Conservation (phyloP, 139 green algal genomes). For the Auxenochlorella pyrenoidosa region DNA sequence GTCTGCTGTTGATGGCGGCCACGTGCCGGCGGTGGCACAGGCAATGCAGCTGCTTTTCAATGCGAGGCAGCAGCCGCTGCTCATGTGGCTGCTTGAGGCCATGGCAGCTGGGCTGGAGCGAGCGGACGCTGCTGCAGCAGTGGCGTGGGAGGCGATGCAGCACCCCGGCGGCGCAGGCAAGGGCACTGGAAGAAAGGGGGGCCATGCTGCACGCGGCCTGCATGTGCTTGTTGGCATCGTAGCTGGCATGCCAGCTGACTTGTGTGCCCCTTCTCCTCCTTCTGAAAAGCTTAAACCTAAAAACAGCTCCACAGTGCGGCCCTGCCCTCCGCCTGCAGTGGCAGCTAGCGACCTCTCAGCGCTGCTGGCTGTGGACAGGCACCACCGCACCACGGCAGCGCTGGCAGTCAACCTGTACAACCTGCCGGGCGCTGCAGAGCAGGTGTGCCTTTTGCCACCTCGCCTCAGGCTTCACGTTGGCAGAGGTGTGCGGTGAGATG, state of each 20-base stretch:
- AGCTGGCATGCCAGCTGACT: too few species aligned
- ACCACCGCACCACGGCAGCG: neutral
- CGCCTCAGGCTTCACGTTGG: too few species aligned
- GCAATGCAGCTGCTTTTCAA: neutral
- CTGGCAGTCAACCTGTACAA: neutral
- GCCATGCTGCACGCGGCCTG: too few species aligned
- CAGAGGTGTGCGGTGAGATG: neutral
- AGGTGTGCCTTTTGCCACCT: neutral
- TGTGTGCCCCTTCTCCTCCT: too few species aligned
- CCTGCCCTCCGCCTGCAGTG: neutral
- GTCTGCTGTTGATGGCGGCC: conserved; percentile 4
- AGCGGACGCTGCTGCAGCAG: neutral
- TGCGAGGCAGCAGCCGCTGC: neutral
- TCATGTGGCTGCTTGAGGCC: conserved; percentile 7
- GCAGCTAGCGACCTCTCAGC: neutral
- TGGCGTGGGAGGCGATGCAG: neutral
- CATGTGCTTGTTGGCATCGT: too few species aligned
- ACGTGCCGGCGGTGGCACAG: neutral
- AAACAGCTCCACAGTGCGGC: too few species aligned
- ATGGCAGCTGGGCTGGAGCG: neutral
- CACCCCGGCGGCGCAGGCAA: neutral
- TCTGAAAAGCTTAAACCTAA: too few species aligned
- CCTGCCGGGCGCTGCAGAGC: too few species aligned
- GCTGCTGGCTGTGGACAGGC: neutral
- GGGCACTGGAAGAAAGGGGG: too few species aligned